A percentile compares a stretch with the other conserved stretches of the same genome.
Evolutionary conservation across 148 eudicot genomes (phyloP).

Genomic region (Chenopodium formosanum): DNA sequence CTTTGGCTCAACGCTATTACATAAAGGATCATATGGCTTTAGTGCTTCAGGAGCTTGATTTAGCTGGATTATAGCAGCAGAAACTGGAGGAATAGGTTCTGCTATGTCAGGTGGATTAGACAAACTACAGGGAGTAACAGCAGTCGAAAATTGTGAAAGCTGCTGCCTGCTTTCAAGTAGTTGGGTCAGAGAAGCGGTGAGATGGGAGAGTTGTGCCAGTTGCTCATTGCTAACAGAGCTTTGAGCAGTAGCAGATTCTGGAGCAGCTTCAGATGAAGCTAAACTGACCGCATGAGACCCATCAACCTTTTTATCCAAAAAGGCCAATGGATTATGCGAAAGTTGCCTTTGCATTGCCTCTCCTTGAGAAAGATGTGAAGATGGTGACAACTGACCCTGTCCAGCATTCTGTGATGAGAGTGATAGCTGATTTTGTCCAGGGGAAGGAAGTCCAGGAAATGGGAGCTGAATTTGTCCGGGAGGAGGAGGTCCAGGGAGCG

Average conservation of each 20-base stretch:
- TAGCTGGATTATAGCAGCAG: slow-evolving; percentile 24
- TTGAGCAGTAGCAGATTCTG: slow-evolving; percentile 31
- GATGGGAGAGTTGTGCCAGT: slow-evolving; percentile 36
- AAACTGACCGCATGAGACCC: slow-evolving; percentile 21
- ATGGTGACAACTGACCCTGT: too few relatives aligned
- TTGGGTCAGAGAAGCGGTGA: slow-evolving; percentile 46
- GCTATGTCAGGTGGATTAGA: slow-evolving; percentile 22
- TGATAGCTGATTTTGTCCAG: too few relatives aligned
- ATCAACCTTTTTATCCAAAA: slow-evolving; percentile 29
- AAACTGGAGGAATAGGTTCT: slow-evolving; percentile 28
- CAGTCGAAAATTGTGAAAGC: slow-evolving; percentile 43
- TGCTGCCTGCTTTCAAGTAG: slow-evolving; percentile 44
- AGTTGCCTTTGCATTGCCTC: too few relatives aligned
- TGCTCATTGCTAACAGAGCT: slow-evolving; percentile 35
- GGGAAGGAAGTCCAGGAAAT: too few relatives aligned
- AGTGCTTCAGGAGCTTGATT: slow-evolving; percentile 30
- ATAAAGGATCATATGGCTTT: slow-evolving; percentile 34
- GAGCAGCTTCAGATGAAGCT: slow-evolving; percentile 21
- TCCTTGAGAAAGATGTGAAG: slow-evolving; percentile 17
- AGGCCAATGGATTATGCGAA: slow-evolving; percentile 29
- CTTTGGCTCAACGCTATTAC: slow-evolving; percentile 27
- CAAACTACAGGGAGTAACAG: slow-evolving; percentile 23
- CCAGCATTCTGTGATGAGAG: too few relatives aligned
- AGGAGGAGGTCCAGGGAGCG: too few relatives aligned
- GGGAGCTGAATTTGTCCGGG: too few relatives aligned